Conservation (phyloP, 257 asterid species). For the Gentiana straminea region DNA sequence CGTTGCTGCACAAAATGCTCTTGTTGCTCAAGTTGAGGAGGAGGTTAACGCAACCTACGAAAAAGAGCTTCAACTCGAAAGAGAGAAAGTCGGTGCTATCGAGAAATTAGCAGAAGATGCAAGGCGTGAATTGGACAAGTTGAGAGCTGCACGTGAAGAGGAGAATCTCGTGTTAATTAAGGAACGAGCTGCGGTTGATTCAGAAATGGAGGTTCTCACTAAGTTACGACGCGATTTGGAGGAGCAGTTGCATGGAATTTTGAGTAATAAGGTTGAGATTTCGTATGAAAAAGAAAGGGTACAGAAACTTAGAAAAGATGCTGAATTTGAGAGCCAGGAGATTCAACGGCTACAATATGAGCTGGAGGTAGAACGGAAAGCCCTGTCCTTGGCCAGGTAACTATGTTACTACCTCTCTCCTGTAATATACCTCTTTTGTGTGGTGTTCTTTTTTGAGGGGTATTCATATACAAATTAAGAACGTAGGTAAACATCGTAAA, state of each 20-base stretch:
- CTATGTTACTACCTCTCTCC: conserved; percentile 8
- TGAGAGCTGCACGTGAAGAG: conserved; percentile 69
- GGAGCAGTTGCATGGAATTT: conserved; percentile 67
- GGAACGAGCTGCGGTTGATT: conserved; percentile 81
- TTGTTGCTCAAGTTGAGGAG: conserved; percentile 83
- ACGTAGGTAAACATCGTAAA: no score
- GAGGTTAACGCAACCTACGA: conserved; percentile 72
- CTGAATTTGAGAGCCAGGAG: conserved; percentile 72
- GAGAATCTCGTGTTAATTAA: conserved; percentile 65
- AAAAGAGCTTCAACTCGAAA: conserved; percentile 63
- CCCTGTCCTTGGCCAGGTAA: conserved; percentile 88
- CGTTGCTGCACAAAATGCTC: conserved; percentile 85
- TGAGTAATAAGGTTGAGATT: conserved; percentile 64
- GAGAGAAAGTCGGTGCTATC: conserved; percentile 62
- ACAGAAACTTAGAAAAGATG: conserved; percentile 64
- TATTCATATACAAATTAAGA: no score
- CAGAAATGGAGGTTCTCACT: conserved; percentile 82
- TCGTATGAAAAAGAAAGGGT: conserved; percentile 83
- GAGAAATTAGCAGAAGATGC: conserved; percentile 79
- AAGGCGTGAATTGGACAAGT: conserved; percentile 60
- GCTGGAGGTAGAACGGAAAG: conserved; percentile 96
- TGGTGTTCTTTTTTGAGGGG: no score
- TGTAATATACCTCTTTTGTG: no score
- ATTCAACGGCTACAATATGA: conserved; percentile 78
- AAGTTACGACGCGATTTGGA: conserved; percentile 77